Conservation (phyloP, 2,329 filamentous ascomycete genomes). For the Arthrinium phaeospermum region DNA sequence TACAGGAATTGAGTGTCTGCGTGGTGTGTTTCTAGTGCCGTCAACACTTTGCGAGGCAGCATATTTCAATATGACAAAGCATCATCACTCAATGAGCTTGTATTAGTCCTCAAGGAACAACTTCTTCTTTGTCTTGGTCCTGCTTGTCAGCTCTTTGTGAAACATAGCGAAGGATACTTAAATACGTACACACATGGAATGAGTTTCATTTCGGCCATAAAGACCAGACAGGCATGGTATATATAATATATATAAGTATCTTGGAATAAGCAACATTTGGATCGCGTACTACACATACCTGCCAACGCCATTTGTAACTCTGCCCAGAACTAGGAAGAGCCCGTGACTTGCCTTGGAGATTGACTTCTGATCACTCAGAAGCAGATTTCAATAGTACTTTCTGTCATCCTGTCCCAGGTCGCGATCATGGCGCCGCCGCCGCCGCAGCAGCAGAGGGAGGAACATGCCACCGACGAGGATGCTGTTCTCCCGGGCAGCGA, state of each 20-base stretch:
- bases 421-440: background rate
- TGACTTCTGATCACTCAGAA: background rate
- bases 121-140: background rate
- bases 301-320: background rate
- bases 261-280: background rate
- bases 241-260: background rate
- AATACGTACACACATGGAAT: background rate
- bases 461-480: background rate
- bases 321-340: background rate
- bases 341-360: background rate
- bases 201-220: background rate
- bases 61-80: background rate
- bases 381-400: background rate
- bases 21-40: background rate
- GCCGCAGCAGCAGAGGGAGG: no score
- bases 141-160: background rate
- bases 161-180: background rate
- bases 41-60: background rate
- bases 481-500: background rate
- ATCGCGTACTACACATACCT: background rate
- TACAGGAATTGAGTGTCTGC: background rate
- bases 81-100: slow-evolving; percentile 9
- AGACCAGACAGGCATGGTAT: background rate
- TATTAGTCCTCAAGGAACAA: background rate
- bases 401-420: background rate